Base-by-base conservation (phyloP, 2,329 filamentous ascomycete species). In the Mariannaea sp. region DNA sequence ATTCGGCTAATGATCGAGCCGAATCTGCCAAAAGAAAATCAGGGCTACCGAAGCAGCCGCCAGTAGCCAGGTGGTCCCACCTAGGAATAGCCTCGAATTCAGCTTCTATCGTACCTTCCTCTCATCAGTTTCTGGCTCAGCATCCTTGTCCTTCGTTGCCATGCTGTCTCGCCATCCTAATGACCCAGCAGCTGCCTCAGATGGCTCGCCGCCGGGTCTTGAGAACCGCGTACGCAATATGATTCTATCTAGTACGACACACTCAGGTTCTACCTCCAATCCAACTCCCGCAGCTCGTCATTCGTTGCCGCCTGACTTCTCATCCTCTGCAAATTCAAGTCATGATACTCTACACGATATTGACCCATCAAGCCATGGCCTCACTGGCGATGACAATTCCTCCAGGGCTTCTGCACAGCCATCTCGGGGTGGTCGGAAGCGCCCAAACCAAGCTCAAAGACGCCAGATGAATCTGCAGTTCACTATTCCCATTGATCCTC, bases 361-460 rank as follows among this genome's bases (percentile, higher is more conserved):
- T 43, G 38, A 7, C 10, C 26, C 39, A 10, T 39, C 17, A 10
- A 41, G 45, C 17, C 29, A 24, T 20, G 30, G 14, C n/a, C 13
- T 33, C 38, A 20, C n/a, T 13, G 16, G n/a, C 14, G 53, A 49
- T 29, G 26, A n/a, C 17, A 14, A 26, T 40, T 20, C 44, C 38
- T 33, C 53, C 17, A 55, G 53, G 47, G 43, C 44, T 2, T 12
- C 32, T 10, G 41, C 57, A 6, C 56, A 60, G 35, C 44, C 60
- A 16, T 65, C 61, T 59, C 75, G 70, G 47, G 50, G 65, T n/a
- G 55, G 61, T 44, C 73, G 74, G 61, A 84, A 78, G 61, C 80
- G 83, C 17, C 79, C 75, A 3, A 87, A 87, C 55, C 84, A 87
- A 64, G 83, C 84, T 1, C 81, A 86, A 60, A 76, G 84, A 42